Conservation (phyloP, 768 basidiomycete species). For the Strobilomyces echinocephalus region DNA sequence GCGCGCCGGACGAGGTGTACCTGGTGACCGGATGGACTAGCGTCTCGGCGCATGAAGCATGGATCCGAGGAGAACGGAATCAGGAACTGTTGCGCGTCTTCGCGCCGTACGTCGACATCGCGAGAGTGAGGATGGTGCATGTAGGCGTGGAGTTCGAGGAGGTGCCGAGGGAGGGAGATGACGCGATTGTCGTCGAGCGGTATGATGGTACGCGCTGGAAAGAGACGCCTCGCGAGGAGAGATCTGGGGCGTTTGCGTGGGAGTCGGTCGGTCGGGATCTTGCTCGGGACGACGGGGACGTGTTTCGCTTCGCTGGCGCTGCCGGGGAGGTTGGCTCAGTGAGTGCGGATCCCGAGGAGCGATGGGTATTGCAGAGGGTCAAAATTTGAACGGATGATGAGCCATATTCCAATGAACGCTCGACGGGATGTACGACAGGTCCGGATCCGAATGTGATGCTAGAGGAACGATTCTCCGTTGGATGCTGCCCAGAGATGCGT, state of each 20-base stretch:
- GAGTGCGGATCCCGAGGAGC: neutral
- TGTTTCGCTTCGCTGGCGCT: conserved; percentile 12
- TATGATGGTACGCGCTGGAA: neutral
- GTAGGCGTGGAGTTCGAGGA: conserved; percentile 35
- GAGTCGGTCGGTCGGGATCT: conserved; percentile 16
- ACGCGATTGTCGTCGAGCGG: conserved; percentile 7
- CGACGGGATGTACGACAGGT: too few species aligned
- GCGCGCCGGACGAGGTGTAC: conserved; percentile 27
- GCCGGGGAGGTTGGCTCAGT: neutral
- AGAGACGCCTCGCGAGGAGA: neutral
- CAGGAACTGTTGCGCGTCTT: conserved; percentile 33
- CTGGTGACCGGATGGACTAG: conserved; percentile 44
- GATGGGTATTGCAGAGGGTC: conserved; percentile 12
- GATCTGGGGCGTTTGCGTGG: neutral
- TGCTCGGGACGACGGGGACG: neutral
- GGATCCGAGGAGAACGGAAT: conserved; percentile 39
- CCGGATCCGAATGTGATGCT: too few species aligned
- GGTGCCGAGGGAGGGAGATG: conserved; percentile 17
- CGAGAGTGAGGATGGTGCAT: conserved; percentile 33
- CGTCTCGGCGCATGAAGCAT: conserved; percentile 37
- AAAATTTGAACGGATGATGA: too few species aligned
- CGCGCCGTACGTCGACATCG: conserved; percentile 28
- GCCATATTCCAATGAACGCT: too few species aligned
- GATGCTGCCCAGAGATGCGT: too few species aligned
- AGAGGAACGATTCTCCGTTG: too few species aligned